phyloP scores from a whole-genome alignment of 164 flowering plant genomes.

The Annona cherimola region DNA sequence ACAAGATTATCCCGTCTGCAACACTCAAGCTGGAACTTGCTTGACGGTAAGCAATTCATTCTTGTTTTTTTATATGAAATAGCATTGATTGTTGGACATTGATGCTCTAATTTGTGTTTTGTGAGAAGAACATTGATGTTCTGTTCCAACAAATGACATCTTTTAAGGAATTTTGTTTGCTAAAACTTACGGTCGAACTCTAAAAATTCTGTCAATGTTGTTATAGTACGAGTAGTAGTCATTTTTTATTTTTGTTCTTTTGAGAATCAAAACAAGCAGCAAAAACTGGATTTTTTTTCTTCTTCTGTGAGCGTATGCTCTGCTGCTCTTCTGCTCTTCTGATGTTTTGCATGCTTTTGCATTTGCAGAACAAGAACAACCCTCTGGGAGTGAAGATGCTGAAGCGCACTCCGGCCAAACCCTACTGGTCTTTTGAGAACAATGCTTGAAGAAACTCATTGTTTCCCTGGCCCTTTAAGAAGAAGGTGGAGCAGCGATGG shows the following conservation, averaged over 20 bases:
- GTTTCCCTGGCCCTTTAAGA: background rate
- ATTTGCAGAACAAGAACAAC: conserved; percentile 68
- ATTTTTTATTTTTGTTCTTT: background rate
- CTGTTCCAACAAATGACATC: too few species aligned
- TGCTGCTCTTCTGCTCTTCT: background rate
- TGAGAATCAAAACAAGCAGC: background rate
- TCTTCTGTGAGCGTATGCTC: too few species aligned
- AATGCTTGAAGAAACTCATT: conserved; percentile 20
- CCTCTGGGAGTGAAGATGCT: conserved; percentile 71
- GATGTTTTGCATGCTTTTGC: background rate
- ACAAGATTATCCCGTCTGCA: conserved; percentile 77
- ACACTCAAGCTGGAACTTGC: conserved; percentile 68
- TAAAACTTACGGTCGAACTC: too few species aligned
- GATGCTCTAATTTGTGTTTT: background rate
- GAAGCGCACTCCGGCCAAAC: conserved; percentile 67
- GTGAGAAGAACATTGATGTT: too few species aligned
- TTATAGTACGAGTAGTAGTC: too few species aligned
- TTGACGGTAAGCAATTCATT: conserved; percentile 27
- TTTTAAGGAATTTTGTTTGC: too few species aligned
- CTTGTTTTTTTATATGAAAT: background rate
- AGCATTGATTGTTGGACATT: background rate
- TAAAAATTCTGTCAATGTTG: too few species aligned
- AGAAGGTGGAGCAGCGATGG: background rate
- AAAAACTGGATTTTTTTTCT: background rate
- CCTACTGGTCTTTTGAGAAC: conserved; percentile 35